Evolutionary conservation across 1,139 yeast genomes (phyloP), one percentile per base, ranked within the genome.

Genomic region (Debaryomyces robertsiae): DNA sequence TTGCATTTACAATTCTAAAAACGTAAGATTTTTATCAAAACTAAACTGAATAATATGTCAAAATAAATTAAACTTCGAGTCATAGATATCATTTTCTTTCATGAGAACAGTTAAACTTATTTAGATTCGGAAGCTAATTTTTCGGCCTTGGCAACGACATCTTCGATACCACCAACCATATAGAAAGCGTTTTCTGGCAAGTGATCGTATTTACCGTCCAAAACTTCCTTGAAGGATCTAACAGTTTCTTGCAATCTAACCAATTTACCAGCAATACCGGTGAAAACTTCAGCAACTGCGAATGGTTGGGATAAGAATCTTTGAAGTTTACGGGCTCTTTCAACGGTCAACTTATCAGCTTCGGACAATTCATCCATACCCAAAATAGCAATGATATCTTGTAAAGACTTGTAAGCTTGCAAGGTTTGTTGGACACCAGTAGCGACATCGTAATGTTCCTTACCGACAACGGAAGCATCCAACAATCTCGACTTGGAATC

Each of bases 331-430:
- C 98, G 91, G 61, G 98, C 98, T 83, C 98, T 93, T 82, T 93
- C 98, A 75, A 93, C 98, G 55, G 98, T 93, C 71, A 93, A 85
- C 81, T 93, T 93, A 78, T 93, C 98, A 62, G 84, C 77, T 81
- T 93, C 98, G 56, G 98, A 90, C 79, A 93, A 84, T 82, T 93
- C 98, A 77, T 93, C 98, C 98, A 93, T 93, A 91, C 98, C 98
- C 75, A 93, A 87, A 84, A 93, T 93, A 77, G 98, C 98, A 83
- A 93, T 93, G 75, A 93, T 93, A 85, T 93, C 98, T 82, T 93
- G 98, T 73, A 93, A 84, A 62, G 98, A 93, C 83, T 93, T 93
- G 87, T 93, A 93, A 63, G 98, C 96, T 82, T 93, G 98, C 75
- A 93, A 81, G 61, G 98, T 93, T 80, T 91, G 95, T 81, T 93